These are phyloP conservation scores for Aspergillus fumigatiaffinis DNA, from an alignment of 2,329 filamentous ascomycete species.

Conservation along the genomic window DNA sequence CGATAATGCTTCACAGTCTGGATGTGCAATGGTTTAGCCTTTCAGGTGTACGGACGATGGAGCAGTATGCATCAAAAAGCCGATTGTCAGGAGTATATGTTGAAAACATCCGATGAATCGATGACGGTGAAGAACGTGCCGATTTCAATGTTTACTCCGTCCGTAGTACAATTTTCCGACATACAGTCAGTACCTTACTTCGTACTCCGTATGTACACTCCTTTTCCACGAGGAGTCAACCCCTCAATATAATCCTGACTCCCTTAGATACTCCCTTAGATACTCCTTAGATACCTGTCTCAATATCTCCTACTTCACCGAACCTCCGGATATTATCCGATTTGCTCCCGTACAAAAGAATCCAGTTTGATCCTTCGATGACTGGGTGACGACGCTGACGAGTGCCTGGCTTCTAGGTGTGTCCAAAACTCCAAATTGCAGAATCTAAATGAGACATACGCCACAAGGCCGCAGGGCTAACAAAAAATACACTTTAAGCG, in stretches of 20 bases:
- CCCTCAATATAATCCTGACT: background rate
- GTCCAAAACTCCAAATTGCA: background rate
- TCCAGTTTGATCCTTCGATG: background rate
- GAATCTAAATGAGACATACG: background rate
- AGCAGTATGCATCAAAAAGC: background rate
- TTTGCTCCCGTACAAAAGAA: background rate
- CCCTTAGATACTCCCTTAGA: background rate
- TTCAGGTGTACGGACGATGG: background rate
- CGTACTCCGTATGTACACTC: too few species aligned
- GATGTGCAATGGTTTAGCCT: background rate
- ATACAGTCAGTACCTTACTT: too few species aligned
- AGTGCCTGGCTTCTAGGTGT: background rate
- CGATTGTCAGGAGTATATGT: too few species aligned
- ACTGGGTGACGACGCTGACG: background rate
- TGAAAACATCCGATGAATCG: too few species aligned
- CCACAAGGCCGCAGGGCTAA: background rate
- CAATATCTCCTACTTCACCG: background rate
- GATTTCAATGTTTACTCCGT: background rate
- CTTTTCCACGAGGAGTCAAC: too few species aligned
- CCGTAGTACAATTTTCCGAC: background rate
- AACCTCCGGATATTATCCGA: slow-evolving; percentile 6
- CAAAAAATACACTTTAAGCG: background rate
- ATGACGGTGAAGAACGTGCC: too few species aligned
- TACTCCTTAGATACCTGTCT: background rate
- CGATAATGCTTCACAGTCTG: too few species aligned